These are phyloP conservation scores for Sordariomycetes sp. DNA, from an alignment of 2,329 filamentous ascomycete genomes.

Conservation along the genomic window DNA sequence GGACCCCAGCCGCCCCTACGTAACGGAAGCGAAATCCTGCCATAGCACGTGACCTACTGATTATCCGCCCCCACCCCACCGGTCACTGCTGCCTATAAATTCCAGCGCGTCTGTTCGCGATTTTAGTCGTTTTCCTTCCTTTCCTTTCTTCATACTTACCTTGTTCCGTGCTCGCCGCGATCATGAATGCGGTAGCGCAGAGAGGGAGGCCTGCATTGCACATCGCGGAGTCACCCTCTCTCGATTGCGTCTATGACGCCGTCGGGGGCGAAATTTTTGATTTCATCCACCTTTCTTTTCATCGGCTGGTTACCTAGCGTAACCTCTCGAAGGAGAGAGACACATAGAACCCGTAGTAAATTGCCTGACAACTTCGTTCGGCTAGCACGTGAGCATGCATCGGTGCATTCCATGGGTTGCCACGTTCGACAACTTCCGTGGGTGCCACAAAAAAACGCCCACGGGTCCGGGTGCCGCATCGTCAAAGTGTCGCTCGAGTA, in stretches of 20 bases:
- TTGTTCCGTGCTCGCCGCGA: conserved; percentile 25
- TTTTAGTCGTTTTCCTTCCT: conserved; percentile 14
- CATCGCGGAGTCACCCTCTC: conserved; percentile 32
- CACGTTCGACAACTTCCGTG: no score
- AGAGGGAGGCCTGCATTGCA: conserved; percentile 37
- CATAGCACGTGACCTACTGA: not conserved
- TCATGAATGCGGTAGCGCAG: conserved; percentile 29
- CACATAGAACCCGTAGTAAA: not conserved
- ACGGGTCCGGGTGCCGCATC: no score
- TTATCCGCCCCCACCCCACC: not conserved
- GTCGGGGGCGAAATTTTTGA: conserved; percentile 37
- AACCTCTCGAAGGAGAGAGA: conserved; percentile 1
- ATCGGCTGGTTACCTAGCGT: conserved; percentile 13
- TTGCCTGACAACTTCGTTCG: no score
- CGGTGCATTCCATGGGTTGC: no score
- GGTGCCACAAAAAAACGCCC: no score
- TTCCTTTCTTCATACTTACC: conserved; percentile 36
- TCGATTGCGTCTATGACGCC: conserved; percentile 37
- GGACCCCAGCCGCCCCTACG: not conserved
- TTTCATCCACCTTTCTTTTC: conserved; percentile 24
- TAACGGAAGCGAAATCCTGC: not conserved
- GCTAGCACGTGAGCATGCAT: no score
- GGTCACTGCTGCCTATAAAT: not conserved
- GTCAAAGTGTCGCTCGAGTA: no score
- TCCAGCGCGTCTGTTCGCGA: not conserved